These are phyloP conservation scores for Lippia alba DNA, from an alignment of 305 asterid species.

Conservation along the genomic window DNA sequence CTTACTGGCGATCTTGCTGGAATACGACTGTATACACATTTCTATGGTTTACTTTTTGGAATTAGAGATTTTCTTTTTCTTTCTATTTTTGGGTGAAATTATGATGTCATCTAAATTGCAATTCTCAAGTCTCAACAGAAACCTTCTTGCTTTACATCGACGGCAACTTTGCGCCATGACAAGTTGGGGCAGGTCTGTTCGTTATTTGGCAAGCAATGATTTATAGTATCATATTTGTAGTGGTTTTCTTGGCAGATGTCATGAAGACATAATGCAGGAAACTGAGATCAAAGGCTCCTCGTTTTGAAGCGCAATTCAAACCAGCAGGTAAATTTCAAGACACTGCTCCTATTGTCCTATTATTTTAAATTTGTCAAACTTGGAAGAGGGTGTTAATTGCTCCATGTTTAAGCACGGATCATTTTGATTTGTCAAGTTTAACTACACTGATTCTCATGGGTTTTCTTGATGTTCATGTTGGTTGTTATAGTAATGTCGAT, in stretches of 20 bases:
- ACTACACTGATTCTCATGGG: too few relatives aligned
- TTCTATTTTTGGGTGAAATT: slow-evolving; percentile 16
- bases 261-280: slow-evolving; percentile 59
- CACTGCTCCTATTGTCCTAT: slow-evolving; percentile 20
- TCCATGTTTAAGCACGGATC: background rate
- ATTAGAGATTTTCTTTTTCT: slow-evolving; percentile 20
- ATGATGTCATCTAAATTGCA: slow-evolving; percentile 32
- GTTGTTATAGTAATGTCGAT: too few relatives aligned
- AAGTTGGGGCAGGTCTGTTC: slow-evolving; percentile 94
- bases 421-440: background rate
- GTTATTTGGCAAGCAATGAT: slow-evolving; percentile 21
- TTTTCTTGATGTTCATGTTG: too few relatives aligned
- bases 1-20: slow-evolving; percentile 80
- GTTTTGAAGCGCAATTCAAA: slow-evolving; percentile 98
- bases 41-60: slow-evolving; percentile 12
- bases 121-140: slow-evolving; percentile 52
- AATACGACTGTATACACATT: slow-evolving; percentile 68
- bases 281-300: slow-evolving; percentile 99
- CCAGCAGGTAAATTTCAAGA: slow-evolving; percentile 70
- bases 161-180: slow-evolving; percentile 92
- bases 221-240: slow-evolving; percentile 21
- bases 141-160: slow-evolving; percentile 91
- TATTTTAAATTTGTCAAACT: slow-evolving; percentile 16
- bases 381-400: background rate
- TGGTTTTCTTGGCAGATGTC: slow-evolving; percentile 27